Evolutionary conservation across 257 asterid genomes (phyloP).

Genomic region (Jacaranda copaia): DNA sequence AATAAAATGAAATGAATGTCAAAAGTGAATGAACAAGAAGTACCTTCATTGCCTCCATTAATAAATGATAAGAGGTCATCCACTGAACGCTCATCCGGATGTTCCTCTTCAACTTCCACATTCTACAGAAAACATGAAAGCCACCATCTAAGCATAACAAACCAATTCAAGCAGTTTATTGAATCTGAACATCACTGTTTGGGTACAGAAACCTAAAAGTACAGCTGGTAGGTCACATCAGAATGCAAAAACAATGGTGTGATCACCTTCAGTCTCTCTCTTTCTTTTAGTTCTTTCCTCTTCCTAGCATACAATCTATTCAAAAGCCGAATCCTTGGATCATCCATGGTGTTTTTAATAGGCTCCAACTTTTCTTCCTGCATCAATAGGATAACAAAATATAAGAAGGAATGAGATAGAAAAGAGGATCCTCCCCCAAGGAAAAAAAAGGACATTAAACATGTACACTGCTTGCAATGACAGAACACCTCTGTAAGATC

Average conservation of each 20-base stretch:
- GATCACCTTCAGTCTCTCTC: slow-evolving; percentile 79
- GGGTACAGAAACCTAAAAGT: slow-evolving; percentile 30
- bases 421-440: slow-evolving; percentile 25
- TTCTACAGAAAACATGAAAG: slow-evolving; percentile 55
- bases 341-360: slow-evolving; percentile 85
- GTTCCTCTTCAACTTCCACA: slow-evolving; percentile 84
- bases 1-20: slow-evolving; percentile 4
- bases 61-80: slow-evolving; percentile 93
- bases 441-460: slow-evolving; percentile 52
- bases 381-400: slow-evolving; percentile 34
- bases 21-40: slow-evolving; percentile 22
- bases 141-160: slow-evolving; percentile 41
- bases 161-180: slow-evolving; percentile 36
- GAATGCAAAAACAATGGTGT: slow-evolving; percentile 28
- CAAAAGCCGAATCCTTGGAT: slow-evolving; percentile 89
- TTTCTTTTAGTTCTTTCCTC: slow-evolving; percentile 90
- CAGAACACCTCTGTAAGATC: slow-evolving; percentile 98
- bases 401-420: slow-evolving; percentile 29
- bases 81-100: slow-evolving; percentile 85
- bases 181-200: slow-evolving; percentile 30
- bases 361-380: slow-evolving; percentile 99
- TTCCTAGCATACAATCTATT: slow-evolving; percentile 93
- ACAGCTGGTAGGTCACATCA: slow-evolving; percentile 28
- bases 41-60: slow-evolving; percentile 83
- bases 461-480: slow-evolving; percentile 68